phyloP scores from a whole-genome alignment of 148 eudicot species.

The Beta vulgaris region DNA sequence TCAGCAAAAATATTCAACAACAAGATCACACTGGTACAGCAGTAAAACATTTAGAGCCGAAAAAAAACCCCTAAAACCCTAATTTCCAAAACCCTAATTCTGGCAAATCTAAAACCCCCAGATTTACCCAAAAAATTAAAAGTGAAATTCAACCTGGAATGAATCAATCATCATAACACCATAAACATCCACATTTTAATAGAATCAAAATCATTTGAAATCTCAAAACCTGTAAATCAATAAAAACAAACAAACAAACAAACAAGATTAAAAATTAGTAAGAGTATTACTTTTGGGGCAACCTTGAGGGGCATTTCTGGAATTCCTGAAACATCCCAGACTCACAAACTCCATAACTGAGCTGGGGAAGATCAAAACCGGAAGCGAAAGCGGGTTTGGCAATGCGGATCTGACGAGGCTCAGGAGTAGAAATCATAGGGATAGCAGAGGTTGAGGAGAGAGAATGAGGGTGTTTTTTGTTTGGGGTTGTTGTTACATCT shows the following conservation, averaged over 20 bases:
- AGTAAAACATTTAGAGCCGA: background rate
- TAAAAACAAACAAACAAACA: too few relatives aligned
- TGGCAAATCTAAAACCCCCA: background rate
- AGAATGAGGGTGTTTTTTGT: background rate
- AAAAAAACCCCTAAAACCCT: background rate
- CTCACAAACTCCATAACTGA: background rate
- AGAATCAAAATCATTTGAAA: too few relatives aligned
- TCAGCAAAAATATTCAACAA: background rate
- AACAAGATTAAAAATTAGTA: too few relatives aligned
- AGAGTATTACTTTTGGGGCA: background rate
- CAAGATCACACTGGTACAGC: background rate
- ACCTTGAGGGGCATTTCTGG: background rate
- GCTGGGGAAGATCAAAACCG: background rate
- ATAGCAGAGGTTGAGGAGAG: background rate
- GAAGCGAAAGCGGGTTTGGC: background rate
- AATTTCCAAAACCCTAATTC: background rate
- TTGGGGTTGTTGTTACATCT: background rate
- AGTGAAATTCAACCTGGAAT: background rate
- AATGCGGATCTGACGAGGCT: background rate
- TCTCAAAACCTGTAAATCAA: background rate
- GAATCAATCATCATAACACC: background rate
- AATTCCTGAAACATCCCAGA: background rate
- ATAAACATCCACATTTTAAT: background rate
- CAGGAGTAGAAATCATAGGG: background rate
- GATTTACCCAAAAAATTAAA: background rate